A percentile compares a stretch with the other conserved stretches of the same genome.
Evolutionary conservation across 2,329 filamentous ascomycete genomes (phyloP).

Genomic region (Phaeosphaeria sp.): DNA sequence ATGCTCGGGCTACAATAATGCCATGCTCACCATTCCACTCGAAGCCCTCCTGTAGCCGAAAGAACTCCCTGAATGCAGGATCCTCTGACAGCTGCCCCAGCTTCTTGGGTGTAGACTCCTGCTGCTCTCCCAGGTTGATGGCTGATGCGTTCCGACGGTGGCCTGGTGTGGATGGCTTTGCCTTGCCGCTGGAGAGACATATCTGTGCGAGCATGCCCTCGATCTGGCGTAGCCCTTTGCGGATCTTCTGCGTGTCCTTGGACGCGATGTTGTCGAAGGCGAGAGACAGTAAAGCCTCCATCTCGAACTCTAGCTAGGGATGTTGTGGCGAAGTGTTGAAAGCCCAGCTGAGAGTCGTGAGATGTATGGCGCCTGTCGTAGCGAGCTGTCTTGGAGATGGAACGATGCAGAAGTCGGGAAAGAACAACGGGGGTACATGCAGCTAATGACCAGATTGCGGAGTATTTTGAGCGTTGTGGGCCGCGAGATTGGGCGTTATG

Average conservation of each 20-base stretch:
- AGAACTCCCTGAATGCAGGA: slow-evolving; percentile 93
- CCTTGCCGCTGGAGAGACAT: slow-evolving; percentile 69
- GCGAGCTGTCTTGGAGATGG: slow-evolving; percentile 9
- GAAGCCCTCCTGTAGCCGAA: slow-evolving; percentile 94
- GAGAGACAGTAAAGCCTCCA: slow-evolving; percentile 91
- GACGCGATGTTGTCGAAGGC: slow-evolving; percentile 97
- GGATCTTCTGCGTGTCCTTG: slow-evolving; percentile 85
- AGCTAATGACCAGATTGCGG: slow-evolving; percentile 38
- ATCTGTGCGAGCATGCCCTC: slow-evolving; percentile 94
- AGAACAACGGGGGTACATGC: slow-evolving; percentile 29
- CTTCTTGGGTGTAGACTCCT: slow-evolving; percentile 48
- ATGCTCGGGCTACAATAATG: neutral
- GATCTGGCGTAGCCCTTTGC: slow-evolving; percentile 91
- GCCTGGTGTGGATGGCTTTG: slow-evolving; percentile 39
- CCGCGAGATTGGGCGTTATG: slow-evolving; percentile 23
- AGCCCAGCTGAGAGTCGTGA: slow-evolving; percentile 7
- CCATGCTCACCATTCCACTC: slow-evolving; percentile 80
- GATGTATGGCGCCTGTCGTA: slow-evolving; percentile 12
- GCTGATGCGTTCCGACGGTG: slow-evolving; percentile 49
- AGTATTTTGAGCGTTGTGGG: slow-evolving; percentile 36
- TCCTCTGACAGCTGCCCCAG: slow-evolving; percentile 77
- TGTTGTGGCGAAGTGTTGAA: slow-evolving; percentile 10
- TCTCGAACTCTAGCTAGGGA: slow-evolving; percentile 49
- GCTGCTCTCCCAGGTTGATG: slow-evolving; percentile 41
- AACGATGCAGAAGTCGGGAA: slow-evolving; percentile 24